These are phyloP conservation scores for Cryptococcus jaspeensis DNA, from an alignment of 1,284 basidiomycete species.

Conservation along the genomic window DNA sequence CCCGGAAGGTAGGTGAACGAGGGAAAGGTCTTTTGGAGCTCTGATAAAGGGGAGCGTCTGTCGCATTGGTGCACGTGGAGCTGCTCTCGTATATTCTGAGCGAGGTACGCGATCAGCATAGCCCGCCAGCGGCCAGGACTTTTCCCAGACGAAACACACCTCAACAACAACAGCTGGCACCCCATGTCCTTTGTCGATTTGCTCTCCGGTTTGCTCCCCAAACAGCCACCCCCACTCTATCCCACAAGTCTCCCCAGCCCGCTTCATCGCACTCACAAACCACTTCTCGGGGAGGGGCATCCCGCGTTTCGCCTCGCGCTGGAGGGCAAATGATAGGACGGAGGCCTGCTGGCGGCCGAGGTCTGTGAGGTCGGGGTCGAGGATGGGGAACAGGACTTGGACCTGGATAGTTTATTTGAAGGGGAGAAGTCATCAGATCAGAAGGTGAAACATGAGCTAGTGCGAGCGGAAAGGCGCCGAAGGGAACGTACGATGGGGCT, in stretches of 20 bases:
- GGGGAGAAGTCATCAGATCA: neutral
- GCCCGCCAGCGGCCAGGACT: no score
- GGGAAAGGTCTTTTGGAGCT: conserved; percentile 25
- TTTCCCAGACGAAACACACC: conserved; percentile 19
- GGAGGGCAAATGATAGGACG: conserved; percentile 16
- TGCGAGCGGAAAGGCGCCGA: neutral
- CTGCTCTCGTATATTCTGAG: conserved; percentile 37
- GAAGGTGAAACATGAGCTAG: neutral
- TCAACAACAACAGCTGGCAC: conserved; percentile 30
- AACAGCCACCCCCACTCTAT: conserved; percentile 37
- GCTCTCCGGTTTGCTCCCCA: conserved; percentile 6
- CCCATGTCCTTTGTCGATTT: conserved; percentile 17
- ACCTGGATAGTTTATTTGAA: conserved; percentile 13
- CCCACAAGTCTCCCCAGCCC: conserved; percentile 34
- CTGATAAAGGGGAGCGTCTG: conserved; percentile 13
- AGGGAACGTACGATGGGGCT: conserved; percentile 6
- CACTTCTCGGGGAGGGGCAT: conserved; percentile 35
- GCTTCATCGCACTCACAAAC: conserved; percentile 30
- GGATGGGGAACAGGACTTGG: conserved; percentile 22
- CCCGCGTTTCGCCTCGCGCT: conserved; percentile 18
- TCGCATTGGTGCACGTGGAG: conserved; percentile 38
- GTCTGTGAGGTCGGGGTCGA: conserved; percentile 29
- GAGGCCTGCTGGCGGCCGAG: conserved; percentile 27
- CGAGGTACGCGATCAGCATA: no score
- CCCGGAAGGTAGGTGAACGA: conserved; percentile 20